Evolutionary conservation across 2,329 filamentous ascomycete genomes (phyloP).

Genomic region (Alternaria rosae): DNA sequence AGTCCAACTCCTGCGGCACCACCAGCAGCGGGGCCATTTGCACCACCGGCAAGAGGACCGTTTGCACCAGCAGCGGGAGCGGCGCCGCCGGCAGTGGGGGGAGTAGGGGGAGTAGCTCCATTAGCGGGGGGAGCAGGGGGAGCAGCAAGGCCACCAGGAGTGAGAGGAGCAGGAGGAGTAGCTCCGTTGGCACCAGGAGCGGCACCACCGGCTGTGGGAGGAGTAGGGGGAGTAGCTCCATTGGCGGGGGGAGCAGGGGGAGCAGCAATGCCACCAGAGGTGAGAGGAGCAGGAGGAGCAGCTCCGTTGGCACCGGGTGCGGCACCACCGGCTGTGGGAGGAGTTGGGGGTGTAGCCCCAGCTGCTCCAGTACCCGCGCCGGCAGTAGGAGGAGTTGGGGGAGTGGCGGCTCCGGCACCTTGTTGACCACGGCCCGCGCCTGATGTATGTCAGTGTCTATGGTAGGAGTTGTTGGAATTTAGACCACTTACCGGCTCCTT

Average conservation of each 20-base stretch:
- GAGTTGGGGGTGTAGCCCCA: not conserved
- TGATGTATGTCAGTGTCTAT: not conserved
- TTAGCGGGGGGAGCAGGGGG: not conserved
- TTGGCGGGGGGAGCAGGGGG: not conserved
- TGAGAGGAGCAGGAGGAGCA: not conserved
- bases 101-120: not conserved
- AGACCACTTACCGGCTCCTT: not conserved
- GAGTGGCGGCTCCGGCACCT: not conserved
- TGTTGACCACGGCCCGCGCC: not conserved
- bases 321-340: not conserved
- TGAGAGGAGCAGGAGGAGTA: not conserved
- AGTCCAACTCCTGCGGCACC: slow-evolving; percentile 1
- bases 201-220: not conserved
- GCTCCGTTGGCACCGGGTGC: not conserved
- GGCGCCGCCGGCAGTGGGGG: not conserved
- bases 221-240: not conserved
- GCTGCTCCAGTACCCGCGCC: not conserved
- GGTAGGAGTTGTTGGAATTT: accelerated
- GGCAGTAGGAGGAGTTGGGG: not conserved
- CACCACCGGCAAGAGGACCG: not conserved
- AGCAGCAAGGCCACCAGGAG: not conserved
- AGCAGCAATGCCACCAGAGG: not conserved
- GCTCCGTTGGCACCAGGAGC: no score
- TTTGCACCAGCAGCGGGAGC: not conserved
- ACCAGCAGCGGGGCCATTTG: not conserved